phyloP scores from a whole-genome alignment of 257 asterid genomes.

The Voacanga thouarsii region DNA sequence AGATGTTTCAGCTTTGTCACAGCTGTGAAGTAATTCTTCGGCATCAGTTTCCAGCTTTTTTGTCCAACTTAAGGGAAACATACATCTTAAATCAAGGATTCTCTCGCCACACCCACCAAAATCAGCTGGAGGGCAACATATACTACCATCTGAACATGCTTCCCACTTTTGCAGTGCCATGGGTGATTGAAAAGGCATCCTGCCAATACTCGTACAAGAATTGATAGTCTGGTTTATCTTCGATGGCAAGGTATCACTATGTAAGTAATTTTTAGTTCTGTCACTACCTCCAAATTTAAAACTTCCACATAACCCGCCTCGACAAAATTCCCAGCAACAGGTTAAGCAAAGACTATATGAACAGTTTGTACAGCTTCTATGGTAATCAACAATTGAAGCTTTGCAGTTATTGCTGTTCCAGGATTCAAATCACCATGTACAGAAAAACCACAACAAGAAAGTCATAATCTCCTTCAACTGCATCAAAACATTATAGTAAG shows the following conservation, averaged over 20 bases:
- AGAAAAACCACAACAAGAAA: conserved; percentile 21
- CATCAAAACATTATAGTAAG: conserved; percentile 19
- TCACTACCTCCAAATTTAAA: conserved; percentile 36
- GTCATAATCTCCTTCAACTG: conserved; percentile 17
- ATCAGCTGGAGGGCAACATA: conserved; percentile 67
- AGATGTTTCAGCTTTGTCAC: conserved; percentile 38
- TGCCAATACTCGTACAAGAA: conserved; percentile 36
- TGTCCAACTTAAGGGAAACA: conserved; percentile 68
- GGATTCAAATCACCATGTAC: conserved; percentile 28
- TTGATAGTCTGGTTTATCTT: conserved; percentile 26
- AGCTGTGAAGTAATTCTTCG: conserved; percentile 52
- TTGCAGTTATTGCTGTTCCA: conserved; percentile 74
- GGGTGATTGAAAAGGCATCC: conserved; percentile 26
- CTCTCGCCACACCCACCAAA: conserved; percentile 78
- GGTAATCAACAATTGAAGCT: conserved; percentile 75
- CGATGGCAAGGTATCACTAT: conserved; percentile 34
- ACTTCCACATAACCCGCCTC: conserved; percentile 31
- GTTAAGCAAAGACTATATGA: conserved; percentile 78
- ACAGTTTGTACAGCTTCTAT: conserved; percentile 78
- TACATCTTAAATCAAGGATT: conserved; percentile 62
- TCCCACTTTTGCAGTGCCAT: conserved; percentile 38
- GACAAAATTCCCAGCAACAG: conserved; percentile 72
- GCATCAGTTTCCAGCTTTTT: conserved; percentile 73
- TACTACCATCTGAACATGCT: conserved; percentile 54
- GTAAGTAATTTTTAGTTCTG: conserved; percentile 42